Percentiles rank a stretch among this genome's conserved stretches.
phyloP scores from a whole-genome alignment of 129 eudicot species.

The Lactuca sativa region DNA sequence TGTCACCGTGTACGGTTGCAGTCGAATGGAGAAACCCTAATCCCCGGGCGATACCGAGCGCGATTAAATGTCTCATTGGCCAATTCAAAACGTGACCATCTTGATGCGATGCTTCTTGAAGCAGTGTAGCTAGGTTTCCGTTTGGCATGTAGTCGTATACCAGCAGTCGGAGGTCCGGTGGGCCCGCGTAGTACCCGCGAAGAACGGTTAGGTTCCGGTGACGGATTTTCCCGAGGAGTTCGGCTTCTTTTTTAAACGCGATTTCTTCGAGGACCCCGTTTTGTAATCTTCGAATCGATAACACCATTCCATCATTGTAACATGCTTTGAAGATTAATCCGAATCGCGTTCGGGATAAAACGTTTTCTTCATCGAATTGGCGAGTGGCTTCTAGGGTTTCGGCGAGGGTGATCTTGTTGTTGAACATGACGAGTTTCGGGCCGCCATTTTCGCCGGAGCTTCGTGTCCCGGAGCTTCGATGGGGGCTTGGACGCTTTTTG shows the following conservation, averaged over 20 bases:
- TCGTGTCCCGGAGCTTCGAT: constrained; percentile 64
- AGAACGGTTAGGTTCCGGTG: constrained; percentile 85
- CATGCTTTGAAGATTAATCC: constrained; percentile 80
- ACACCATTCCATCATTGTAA: constrained; percentile 84
- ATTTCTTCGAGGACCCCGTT: constrained; percentile 51
- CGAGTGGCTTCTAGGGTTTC: constrained; percentile 88
- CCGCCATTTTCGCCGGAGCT: constrained; percentile 71
- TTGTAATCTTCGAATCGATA: constrained; percentile 68
- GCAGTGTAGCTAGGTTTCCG: constrained; percentile 79
- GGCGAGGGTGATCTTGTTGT: constrained; percentile 76
- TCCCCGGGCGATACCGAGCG: constrained; percentile 87
- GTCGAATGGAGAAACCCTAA: constrained; percentile 65
- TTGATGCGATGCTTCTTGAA: constrained; percentile 94
- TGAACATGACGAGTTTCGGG: constrained; percentile 91
- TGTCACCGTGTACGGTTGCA: constrained; percentile 69
- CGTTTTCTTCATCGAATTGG: constrained; percentile 85
- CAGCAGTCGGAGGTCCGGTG: constrained; percentile 68
- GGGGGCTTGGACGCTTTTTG: constrained; percentile 57
- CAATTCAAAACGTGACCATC: constrained; percentile 93
- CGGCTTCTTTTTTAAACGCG: constrained; percentile 75
- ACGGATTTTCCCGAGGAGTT: constrained; percentile 65
- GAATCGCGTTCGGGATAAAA: constrained; percentile 60
- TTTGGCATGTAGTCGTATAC: constrained; percentile 95
- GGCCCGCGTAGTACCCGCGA: constrained; percentile 86
- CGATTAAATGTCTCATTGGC: constrained; percentile 98